Evolutionary conservation across 495 filamentous ascomycete genomes (phyloP), one percentile per base, ranked within the genome.

Genomic region (Trypethelium eluteriae): DNA sequence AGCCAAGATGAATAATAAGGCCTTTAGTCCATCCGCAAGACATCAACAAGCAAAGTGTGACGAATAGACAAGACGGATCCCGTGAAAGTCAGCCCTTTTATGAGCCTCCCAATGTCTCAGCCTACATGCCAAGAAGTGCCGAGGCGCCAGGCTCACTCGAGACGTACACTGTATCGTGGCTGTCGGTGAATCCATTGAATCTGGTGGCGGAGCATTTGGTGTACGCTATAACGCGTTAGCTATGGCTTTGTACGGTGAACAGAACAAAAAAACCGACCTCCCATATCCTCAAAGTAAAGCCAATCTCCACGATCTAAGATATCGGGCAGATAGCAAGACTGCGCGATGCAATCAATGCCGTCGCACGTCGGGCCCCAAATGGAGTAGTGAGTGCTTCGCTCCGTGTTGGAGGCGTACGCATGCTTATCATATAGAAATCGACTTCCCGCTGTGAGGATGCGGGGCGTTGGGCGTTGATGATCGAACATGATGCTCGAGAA

Each of bases 401-500:
- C 63, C 4, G 69, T 62, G 12, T 63, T 32, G 12, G 72, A 70
- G 44, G 47, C 63, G 66, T 68, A 70, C 56, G 67, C 66, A 36
- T 69, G 64, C 25, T 66, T 67, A 66, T 73, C 69, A 67, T 78
- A 74, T 57, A 75, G 68, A 70, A 81, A 81, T 35, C 76, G 79
- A 36, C 82, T 78, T n/a, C 38, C 65, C 11, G 57, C 44, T 38
- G 66, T 66, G 38, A 99, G 79, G 63, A 98, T 82, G 76, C 87
- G 90, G 62, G 93, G 90, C 53, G 88, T 78, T 0, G 93, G 93
- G 72, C 96, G 83, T 80, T 99, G 95, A 76, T 98, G 95, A 73
- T 98, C 95, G 76, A 96, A 99, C 78, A 99, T 95, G 81, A 97
- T 96, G 84, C 89, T 94, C 67, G 91, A 93, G 77, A 99, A 98